Conservation (phyloP, 176 grass and related monocot species). For the Tillandsia fasciculata region DNA sequence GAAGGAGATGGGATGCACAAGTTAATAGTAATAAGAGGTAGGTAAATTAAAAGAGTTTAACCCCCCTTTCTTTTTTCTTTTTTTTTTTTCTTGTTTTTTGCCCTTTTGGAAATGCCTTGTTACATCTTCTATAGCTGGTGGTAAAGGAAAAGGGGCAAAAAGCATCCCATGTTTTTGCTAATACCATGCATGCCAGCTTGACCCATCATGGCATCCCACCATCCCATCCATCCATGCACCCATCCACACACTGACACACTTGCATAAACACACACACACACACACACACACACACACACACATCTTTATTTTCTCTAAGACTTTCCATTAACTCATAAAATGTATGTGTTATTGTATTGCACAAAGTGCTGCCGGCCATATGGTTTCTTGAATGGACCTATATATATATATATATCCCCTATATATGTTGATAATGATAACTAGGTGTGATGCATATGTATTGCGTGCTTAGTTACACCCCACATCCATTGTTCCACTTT, state of each 20-base stretch:
- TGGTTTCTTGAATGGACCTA: too few relatives aligned
- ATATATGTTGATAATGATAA: too few relatives aligned
- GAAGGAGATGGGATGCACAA: conserved; percentile 4
- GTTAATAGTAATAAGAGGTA: conserved; percentile 31
- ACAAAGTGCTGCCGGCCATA: too few relatives aligned
- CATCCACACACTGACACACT: background rate
- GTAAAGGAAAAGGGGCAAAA: background rate
- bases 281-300: background rate
- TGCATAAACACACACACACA: background rate
- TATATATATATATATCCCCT: too few relatives aligned
- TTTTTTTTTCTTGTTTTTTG: conserved; percentile 14
- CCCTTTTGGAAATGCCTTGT: background rate
- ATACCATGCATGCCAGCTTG: conserved; percentile 9
- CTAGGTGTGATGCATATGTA: too few relatives aligned
- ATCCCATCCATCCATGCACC: conserved; percentile 4
- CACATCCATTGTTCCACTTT: too few relatives aligned
- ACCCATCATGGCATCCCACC: conserved; percentile 13
- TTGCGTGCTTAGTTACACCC: too few relatives aligned
- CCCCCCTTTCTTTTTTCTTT: background rate
- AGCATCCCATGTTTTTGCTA: background rate
- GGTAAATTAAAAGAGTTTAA: conserved; percentile 18
- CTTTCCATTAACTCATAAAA: too few relatives aligned
- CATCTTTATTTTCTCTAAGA: background rate
- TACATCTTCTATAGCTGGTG: background rate
- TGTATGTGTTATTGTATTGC: too few relatives aligned